Evolutionary conservation across 2,329 filamentous ascomycete genomes (phyloP), one percentile per base, ranked within the genome.

Genomic region (Xylaria sp.): DNA sequence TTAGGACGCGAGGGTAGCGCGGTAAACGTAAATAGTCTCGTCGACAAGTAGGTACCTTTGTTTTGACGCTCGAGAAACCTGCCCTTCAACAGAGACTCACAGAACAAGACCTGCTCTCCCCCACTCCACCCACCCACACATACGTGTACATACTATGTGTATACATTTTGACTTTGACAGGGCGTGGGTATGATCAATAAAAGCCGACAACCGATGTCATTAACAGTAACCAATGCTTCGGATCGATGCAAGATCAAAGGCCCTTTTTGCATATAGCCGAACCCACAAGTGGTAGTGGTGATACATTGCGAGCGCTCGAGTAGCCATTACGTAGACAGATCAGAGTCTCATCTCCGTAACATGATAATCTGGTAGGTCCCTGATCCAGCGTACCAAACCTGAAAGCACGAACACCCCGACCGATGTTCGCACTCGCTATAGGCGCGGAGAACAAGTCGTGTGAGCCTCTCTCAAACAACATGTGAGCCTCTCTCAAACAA

Each of bases 211-310:
- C 27, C 18, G 51, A 40, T 25, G 4, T 12, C n/a, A 8, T 13
- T 44, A 21, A 35, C 35, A 53, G 53, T 67, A 59, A n/a, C 35
- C 37, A 59, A 58, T 42, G 44, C 53, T 54, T 51, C 25, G 57
- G 62, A 65, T 65, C 42, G 44, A 68, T 68, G 66, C 66, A 61
- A 68, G 66, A 68, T 68, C 25, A 59, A n/a, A 23, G 23, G 32
- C 53, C 59, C 25, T 44, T 60, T 37, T 54, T 59, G 47, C 44
- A 59, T 55, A 32, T 48, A 62, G 58, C 53, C 44, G 25, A 65
- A 51, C 53, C 54, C 61, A 57, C 40, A 35, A 53, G 48, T 21
- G 44, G n/a, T 44, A 23, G 44, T 25, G 51, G 48, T 59, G 21
- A 27, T 25, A 32, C 37, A 25, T 29, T 44, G 54, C 47, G 35